Base-by-base conservation (phyloP, 495 filamentous ascomycete genomes). In the Apiosordaria backusii region DNA sequence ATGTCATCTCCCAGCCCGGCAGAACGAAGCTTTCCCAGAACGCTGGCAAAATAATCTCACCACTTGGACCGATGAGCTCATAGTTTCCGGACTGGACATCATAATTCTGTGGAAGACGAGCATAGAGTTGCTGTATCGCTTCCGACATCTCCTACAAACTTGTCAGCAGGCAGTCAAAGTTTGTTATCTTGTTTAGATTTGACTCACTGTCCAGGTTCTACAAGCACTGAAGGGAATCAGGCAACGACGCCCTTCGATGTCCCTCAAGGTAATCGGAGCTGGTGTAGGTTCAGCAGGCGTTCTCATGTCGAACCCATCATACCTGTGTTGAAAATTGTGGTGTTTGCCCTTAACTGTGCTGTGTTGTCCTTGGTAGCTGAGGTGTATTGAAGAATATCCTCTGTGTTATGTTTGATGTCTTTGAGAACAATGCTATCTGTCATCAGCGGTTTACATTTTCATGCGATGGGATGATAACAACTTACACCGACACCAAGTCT, bases 401-500 rank as follows among this genome's bases (percentile, higher is more conserved):
- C 26, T 18, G 57, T 60, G 57, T 60, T 22, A 6, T 60, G 13
- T 18, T 60, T 29, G 57, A 60, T 27, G 15, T 60, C 57, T 27
- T 24, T 19, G 4, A 60, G 4, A 5, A 60, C 10, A 23, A 60
- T 19, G 10, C 57, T 60, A 9, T 25, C 22, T 15, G n/a, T 15
- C 0, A 60, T 57, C 24, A 27, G 26, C 18, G 26, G 15, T 5
- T 6, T 7, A 60, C 26, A 4, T 4, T 18, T 4, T 7, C 4
- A 60, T 7, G 23, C 22, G 57, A 21, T 5, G 1, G 6, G n/a
- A n/a, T 13, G 13, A 57, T 7, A 24, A 16, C 0, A 3, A 60
- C 57, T 26, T 27, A 60, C 57, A 60, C 26, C 2, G 24, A 60
- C 9, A 60, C 57, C 22, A 60, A 60, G 16, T 60, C 57, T 22